These are phyloP conservation scores for Filobasidium uniguttulatum DNA, from an alignment of 1,284 basidiomycete genomes.

Conservation along the genomic window DNA sequence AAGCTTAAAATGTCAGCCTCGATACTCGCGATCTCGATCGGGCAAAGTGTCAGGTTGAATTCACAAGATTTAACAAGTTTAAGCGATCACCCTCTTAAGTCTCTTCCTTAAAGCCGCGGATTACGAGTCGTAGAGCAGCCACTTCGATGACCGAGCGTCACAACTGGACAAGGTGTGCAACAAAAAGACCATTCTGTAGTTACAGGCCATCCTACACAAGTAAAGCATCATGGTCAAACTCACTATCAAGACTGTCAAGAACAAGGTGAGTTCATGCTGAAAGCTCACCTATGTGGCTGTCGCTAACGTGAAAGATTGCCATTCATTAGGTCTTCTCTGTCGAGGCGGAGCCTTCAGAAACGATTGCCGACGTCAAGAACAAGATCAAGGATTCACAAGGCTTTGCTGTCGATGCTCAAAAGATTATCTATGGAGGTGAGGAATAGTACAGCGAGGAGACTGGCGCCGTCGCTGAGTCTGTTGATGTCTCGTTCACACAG, in stretches of 20 bases:
- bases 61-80: too few species aligned
- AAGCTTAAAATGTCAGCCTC: too few species aligned
- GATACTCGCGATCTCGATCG: too few species aligned
- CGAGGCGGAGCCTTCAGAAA: conserved; percentile 50
- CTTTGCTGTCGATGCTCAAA: conserved; percentile 61
- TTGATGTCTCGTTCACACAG: conserved; percentile 37
- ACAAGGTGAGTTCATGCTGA: conserved; percentile 53
- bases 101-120: too few species aligned
- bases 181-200: neutral
- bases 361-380: conserved; percentile 61
- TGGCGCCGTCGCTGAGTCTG: too few species aligned
- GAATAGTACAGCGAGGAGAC: neutral
- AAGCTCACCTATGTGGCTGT: too few species aligned
- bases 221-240: conserved; percentile 57
- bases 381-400: conserved; percentile 64
- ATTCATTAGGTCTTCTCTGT: conserved; percentile 45
- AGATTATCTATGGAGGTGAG: conserved; percentile 87
- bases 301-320: too few species aligned
- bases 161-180: too few species aligned
- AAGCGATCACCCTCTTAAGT: too few species aligned
- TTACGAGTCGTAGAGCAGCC: too few species aligned
- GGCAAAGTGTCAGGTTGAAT: too few species aligned
- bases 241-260: conserved; percentile 84
- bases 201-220: neutral
- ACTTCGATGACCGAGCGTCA: too few species aligned